Conservation (phyloP, 768 basidiomycete genomes). For the Suillus bovinus region DNA sequence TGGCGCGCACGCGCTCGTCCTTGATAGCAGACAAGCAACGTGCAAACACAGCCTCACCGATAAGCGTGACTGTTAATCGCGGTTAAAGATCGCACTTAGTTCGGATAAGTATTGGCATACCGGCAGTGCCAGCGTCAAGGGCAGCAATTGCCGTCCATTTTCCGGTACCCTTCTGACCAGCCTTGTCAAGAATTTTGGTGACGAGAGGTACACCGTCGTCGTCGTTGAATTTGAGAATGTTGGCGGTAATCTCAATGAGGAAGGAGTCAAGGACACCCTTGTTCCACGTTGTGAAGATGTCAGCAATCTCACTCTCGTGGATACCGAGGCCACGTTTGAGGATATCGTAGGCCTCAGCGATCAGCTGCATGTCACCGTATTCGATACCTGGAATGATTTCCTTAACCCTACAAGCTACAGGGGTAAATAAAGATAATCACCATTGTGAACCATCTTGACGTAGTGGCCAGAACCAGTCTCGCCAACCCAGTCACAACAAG, state of each 20-base stretch:
- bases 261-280: conserved; percentile 99
- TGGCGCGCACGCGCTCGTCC: conserved; percentile 90
- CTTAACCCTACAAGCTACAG: conserved; percentile 11
- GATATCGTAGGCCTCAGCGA: conserved; percentile 98
- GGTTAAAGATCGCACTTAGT: conserved; percentile 11
- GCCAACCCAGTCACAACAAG: conserved; percentile 99
- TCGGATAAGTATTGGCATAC: conserved; percentile 41
- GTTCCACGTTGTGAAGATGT: conserved; percentile 95
- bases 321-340: conserved; percentile 94
- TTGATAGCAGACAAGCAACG: conserved; percentile 98
- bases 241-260: conserved; percentile 97
- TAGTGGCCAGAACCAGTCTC: conserved; percentile 96
- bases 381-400: conserved; percentile 75
- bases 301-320: conserved; percentile 85
- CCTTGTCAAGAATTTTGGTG: conserved; percentile 91
- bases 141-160: conserved; percentile 99
- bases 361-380: conserved; percentile 99
- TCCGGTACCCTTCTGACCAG: conserved; percentile 98
- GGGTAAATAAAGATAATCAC: conserved; percentile 39
- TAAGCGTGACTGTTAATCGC: conserved; percentile 78
- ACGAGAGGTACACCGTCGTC: conserved; percentile 92
- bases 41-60: conserved; percentile 99
- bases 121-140: conserved; percentile 87
- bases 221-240: conserved; percentile 97
- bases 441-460: conserved; percentile 99